Evolutionary conservation across 352 stramenopile species (phyloP).

Genomic region (Phytophthora fragariaefolia): DNA sequence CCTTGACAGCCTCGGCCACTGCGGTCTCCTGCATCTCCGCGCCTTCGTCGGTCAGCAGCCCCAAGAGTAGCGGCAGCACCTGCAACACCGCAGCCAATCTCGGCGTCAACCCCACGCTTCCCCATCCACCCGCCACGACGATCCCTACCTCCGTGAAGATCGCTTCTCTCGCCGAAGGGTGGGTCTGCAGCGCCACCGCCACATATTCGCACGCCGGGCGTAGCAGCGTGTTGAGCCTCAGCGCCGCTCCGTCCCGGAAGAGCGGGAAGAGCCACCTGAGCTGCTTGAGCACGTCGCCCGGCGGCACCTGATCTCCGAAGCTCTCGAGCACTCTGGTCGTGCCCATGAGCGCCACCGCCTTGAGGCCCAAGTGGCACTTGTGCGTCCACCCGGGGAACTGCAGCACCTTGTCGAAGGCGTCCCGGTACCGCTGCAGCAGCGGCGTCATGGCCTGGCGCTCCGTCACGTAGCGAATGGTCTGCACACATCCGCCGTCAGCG

Average conservation of each 20-base stretch:
- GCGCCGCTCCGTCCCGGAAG: slow-evolving; percentile 38
- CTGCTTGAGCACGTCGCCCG: slow-evolving; percentile 45
- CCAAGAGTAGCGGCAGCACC: slow-evolving; percentile 55
- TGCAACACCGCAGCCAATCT: slow-evolving; percentile 2
- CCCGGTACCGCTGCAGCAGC: slow-evolving; percentile 56
- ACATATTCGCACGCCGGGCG: slow-evolving; percentile 67
- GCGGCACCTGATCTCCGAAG: slow-evolving; percentile 52
- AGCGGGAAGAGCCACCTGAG: slow-evolving; percentile 64
- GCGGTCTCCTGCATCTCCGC: slow-evolving; percentile 9
- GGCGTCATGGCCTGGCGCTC: slow-evolving; percentile 67
- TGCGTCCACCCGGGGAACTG: slow-evolving; percentile 55
- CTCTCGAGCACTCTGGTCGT: slow-evolving; percentile 69
- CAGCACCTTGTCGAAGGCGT: slow-evolving; percentile 60
- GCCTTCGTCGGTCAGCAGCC: slow-evolving; percentile 41
- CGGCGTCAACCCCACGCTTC: not conserved
- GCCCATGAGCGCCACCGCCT: slow-evolving; percentile 77
- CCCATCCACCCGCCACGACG: not conserved
- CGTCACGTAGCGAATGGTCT: slow-evolving; percentile 83
- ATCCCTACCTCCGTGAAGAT: slow-evolving; percentile 55
- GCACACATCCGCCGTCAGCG: not conserved
- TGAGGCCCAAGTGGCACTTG: slow-evolving; percentile 32
- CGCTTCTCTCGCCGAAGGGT: slow-evolving; percentile 38
- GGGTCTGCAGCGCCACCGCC: slow-evolving; percentile 72
- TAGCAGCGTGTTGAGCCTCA: slow-evolving; percentile 58
- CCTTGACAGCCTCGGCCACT: slow-evolving; percentile 52